Base-by-base conservation (phyloP, 202 grass and related monocot species). In the Carex arenaria region DNA sequence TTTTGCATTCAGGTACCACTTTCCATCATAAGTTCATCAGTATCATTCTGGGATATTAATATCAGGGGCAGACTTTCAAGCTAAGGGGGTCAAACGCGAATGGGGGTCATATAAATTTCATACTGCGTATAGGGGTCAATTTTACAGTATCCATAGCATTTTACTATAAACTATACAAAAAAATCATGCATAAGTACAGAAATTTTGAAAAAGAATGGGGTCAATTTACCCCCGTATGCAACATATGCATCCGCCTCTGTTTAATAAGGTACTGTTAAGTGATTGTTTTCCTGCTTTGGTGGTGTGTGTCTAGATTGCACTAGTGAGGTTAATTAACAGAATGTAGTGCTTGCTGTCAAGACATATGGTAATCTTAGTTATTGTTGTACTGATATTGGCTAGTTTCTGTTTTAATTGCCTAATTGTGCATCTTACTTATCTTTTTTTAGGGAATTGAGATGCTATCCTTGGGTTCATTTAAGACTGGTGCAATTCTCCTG, bases 401-500 rank as follows among this genome's bases (percentile, higher is more conserved):
- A 18, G 1, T 28, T 81, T 66, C n/a, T 65, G 79, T 11, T 66
- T 10, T 66, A 81, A 49, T 18, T 65, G 10, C 38, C 40, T 62
- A 18, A 66, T 81, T 62, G 11, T 64, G 43, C 43, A 34, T 40
- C 30, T 66, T n/a, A 23, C 10, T 61, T 38, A 42, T 80, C 22
- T 64, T 82, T 86, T 86, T 80, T 45, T 80, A 98, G 91, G 96
- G 96, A 36, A 95, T 98, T 60, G 93, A 98, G 72, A 98, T 95
- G 93, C 79, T 98, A 13, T 98, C 96, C 20, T 69, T 98, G 64
- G 96, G 96, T 67, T 98, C 96, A 43, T 98, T 98, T 72, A 95
- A 90, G 89, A 98, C 93, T 51, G 91, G 95, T 79, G 95, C 83
- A 15, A 98, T 98, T 92, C 93, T 98, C n/a, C 89, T 98, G 90